phyloP scores from a whole-genome alignment of 306 rosid species.

The Glycine latifolia region DNA sequence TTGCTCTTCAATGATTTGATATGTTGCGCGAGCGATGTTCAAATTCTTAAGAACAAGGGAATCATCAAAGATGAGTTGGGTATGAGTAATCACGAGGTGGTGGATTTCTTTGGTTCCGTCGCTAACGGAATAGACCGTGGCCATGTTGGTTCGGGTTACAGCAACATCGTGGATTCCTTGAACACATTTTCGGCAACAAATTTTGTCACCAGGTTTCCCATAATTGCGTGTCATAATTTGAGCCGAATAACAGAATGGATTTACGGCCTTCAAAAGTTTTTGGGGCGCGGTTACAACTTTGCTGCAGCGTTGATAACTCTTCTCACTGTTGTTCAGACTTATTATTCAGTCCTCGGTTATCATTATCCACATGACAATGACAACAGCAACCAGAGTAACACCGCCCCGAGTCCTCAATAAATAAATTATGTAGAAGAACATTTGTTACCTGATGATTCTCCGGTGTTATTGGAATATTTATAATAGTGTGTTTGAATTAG shows the following conservation, averaged over 20 bases:
- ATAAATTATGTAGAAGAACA: too few species aligned
- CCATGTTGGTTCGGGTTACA: background rate
- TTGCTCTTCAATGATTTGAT: constrained; percentile 35
- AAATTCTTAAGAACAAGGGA: background rate
- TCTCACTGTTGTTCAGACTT: constrained; percentile 12
- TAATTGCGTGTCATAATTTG: background rate
- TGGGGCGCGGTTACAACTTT: constrained; percentile 34
- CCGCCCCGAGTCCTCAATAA: background rate
- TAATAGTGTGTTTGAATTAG: too few species aligned
- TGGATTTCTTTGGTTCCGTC: background rate
- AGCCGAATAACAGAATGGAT: background rate
- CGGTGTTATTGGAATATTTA: too few species aligned
- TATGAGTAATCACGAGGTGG: background rate
- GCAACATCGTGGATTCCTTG: background rate
- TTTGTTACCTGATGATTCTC: too few species aligned
- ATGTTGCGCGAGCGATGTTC: constrained; percentile 33
- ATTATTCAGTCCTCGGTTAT: background rate
- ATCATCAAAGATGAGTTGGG: background rate
- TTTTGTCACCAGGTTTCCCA: background rate
- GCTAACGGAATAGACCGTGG: background rate
- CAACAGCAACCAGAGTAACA: too few species aligned
- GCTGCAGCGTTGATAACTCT: background rate
- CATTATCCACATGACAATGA: background rate
- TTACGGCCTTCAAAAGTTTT: background rate
- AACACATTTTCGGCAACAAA: background rate